A percentile compares a stretch with the other conserved stretches of the same genome.
Conservation (phyloP, 371 early-diverging fungal species). For the Mycotypha africana region DNA sequence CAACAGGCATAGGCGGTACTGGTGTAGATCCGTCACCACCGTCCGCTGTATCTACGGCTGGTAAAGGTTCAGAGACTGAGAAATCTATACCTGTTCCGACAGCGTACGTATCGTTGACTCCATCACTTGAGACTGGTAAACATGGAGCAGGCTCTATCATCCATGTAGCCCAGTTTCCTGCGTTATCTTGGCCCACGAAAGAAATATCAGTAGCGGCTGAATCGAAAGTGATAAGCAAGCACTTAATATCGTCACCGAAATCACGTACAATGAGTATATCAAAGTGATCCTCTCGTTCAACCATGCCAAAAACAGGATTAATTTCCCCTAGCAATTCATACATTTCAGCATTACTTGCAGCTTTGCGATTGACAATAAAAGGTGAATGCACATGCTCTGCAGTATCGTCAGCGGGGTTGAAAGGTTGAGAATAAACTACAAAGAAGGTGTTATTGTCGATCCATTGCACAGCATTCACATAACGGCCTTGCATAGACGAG, state of each 20-base stretch:
- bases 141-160: constrained; percentile 15
- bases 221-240: constrained; percentile 26
- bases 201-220: constrained; percentile 29
- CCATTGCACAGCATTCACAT: constrained; percentile 39
- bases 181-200: constrained; percentile 31
- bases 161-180: constrained; percentile 39
- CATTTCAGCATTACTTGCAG: neutral
- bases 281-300: constrained; percentile 25
- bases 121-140: constrained; percentile 32
- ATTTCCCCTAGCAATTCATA: constrained; percentile 18
- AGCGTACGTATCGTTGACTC: constrained; percentile 31
- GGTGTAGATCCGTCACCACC: constrained; percentile 16
- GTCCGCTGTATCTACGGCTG: constrained; percentile 31
- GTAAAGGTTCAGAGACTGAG: constrained; percentile 27
- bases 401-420: too few species aligned
- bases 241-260: constrained; percentile 23
- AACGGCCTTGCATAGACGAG: neutral
- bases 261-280: constrained; percentile 31
- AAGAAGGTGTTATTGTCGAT: constrained; percentile 32
- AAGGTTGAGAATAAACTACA: constrained; percentile 24
- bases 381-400: neutral
- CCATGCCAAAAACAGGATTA: too few species aligned
- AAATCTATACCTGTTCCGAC: constrained; percentile 39
- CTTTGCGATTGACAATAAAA: constrained; percentile 9
- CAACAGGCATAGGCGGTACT: constrained; percentile 31